These are phyloP conservation scores for Acorus gramineus DNA, from an alignment of 106 monocot genomes.

Conservation along the genomic window DNA sequence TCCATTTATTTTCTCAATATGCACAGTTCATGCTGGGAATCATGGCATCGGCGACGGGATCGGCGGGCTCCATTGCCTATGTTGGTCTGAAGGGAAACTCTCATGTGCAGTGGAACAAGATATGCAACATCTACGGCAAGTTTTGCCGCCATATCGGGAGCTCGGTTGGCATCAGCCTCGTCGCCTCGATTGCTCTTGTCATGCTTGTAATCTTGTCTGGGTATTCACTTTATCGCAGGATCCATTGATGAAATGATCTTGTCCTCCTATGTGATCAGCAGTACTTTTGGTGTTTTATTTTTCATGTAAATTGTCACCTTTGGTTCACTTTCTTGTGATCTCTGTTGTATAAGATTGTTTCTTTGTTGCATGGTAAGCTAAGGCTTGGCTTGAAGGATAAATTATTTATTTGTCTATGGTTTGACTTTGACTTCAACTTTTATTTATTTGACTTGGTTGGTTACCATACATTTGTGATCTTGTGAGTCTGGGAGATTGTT, in stretches of 20 bases:
- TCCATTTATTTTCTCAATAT: not conserved
- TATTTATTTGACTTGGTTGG: no score
- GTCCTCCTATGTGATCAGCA: no score
- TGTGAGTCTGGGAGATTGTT: no score
- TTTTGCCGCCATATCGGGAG: constrained; percentile 47
- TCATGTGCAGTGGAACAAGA: constrained; percentile 46
- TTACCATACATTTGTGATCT: no score
- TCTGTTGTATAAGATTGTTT: no score
- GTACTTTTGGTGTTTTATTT: no score
- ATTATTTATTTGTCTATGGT: no score
- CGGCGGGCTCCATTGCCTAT: constrained; percentile 39
- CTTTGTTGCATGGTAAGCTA: no score
- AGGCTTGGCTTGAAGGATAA: no score
- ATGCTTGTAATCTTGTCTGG: constrained; percentile 39
- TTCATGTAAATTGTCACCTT: no score
- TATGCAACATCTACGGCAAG: constrained; percentile 50
- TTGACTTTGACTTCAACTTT: no score
- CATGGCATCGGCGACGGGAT: constrained; percentile 67
- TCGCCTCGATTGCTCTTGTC: constrained; percentile 33
- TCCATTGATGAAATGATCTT: not conserved
- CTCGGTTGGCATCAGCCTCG: constrained; percentile 27
- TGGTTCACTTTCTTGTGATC: no score
- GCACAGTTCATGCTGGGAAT: constrained; percentile 67
- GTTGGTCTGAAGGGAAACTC: constrained; percentile 56
- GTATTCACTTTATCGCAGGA: constrained; percentile 35